A percentile compares a stretch with the other conserved stretches of the same genome.
Conservation (phyloP, 805 yeast genomes). For the Saccharomycopsis javanensis region DNA sequence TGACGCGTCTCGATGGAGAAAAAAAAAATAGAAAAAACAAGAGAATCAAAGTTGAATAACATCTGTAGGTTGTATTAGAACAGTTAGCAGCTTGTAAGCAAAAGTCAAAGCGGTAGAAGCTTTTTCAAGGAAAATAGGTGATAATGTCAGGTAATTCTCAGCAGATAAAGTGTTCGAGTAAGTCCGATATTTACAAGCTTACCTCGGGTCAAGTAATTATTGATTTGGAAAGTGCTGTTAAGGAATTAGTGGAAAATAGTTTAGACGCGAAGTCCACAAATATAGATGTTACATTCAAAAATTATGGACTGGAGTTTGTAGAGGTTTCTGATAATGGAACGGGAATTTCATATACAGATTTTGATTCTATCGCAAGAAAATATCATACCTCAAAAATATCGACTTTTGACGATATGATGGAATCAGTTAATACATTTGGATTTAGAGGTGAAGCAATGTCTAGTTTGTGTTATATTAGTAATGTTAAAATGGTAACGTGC, state of each 20-base stretch:
- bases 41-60: too few relatives aligned
- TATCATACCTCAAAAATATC: slow-evolving; percentile 60
- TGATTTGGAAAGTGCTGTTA: slow-evolving; percentile 66
- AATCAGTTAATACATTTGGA: slow-evolving; percentile 48
- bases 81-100: too few relatives aligned
- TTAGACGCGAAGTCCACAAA: slow-evolving; percentile 67
- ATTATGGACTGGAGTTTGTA: slow-evolving; percentile 64
- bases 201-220: slow-evolving; percentile 92
- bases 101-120: too few relatives aligned
- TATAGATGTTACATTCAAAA: slow-evolving; percentile 56
- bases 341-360: slow-evolving; percentile 50
- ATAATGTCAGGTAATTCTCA: neutral
- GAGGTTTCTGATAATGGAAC: slow-evolving; percentile 61
- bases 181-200: slow-evolving; percentile 52
- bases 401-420: slow-evolving; percentile 43
- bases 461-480: slow-evolving; percentile 51
- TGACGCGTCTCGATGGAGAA: too few relatives aligned
- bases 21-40: too few relatives aligned
- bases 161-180: neutral
- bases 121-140: neutral
- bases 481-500: slow-evolving; percentile 41
- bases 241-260: slow-evolving; percentile 81
- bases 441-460: slow-evolving; percentile 78
- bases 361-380: slow-evolving; percentile 43
- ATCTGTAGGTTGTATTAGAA: too few relatives aligned